Evolutionary conservation across 805 yeast species (phyloP).

Genomic region (Peterozyma toletana): DNA sequence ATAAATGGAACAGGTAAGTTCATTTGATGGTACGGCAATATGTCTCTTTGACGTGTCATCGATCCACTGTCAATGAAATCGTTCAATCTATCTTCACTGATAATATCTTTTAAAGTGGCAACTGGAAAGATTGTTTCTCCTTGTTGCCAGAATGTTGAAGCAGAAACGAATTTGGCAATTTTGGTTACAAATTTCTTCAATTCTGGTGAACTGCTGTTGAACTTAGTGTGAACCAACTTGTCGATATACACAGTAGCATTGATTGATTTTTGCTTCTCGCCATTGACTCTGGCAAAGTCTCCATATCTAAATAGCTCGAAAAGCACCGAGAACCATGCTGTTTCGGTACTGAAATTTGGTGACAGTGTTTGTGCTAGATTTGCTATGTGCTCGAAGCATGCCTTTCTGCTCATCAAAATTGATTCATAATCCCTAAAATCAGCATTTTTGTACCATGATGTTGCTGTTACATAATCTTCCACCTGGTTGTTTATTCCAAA

Average conservation of each 20-base stretch:
- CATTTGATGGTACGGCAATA: conserved; percentile 13
- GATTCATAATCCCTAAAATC: conserved; percentile 33
- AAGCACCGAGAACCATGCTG: conserved; percentile 16
- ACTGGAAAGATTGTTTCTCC: conserved; percentile 53
- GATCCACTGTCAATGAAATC: neutral
- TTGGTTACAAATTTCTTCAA: conserved; percentile 10
- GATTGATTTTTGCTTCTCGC: conserved; percentile 40
- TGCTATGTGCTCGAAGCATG: conserved; percentile 24
- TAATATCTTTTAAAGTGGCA: conserved; percentile 35
- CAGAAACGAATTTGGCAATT: conserved; percentile 38
- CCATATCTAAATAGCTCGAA: conserved; percentile 37
- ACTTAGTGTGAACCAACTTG: conserved; percentile 22
- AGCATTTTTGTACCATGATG: conserved; percentile 29
- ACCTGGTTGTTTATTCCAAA: conserved; percentile 1
- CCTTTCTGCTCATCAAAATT: conserved; percentile 33
- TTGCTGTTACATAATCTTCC: conserved; percentile 11
- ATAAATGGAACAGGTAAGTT: conserved; percentile 17
- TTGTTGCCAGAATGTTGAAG: conserved; percentile 60
- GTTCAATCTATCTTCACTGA: conserved; percentile 7
- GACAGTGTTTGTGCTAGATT: neutral
- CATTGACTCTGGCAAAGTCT: conserved; percentile 27
- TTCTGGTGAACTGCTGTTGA: conserved; percentile 6
- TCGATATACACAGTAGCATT: conserved; percentile 41
- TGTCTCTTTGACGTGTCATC: neutral
- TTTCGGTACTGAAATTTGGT: neutral